These are phyloP conservation scores for Rhamnella rubrinervis DNA, from an alignment of 331 rosid species.

Conservation along the genomic window DNA sequence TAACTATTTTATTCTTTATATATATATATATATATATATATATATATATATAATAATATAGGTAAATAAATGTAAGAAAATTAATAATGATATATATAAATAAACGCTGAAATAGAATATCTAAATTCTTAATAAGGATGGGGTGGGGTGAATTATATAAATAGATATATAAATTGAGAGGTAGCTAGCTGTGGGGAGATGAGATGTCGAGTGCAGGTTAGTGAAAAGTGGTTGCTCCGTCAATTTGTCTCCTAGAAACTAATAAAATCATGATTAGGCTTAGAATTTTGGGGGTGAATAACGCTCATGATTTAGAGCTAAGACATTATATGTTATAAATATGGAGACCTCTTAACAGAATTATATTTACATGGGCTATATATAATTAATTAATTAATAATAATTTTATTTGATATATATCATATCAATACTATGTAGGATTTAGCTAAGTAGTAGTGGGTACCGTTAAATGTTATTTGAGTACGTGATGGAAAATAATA, in stretches of 20 bases:
- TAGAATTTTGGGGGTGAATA: slow-evolving; percentile 18
- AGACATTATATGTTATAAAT: slow-evolving; percentile 7
- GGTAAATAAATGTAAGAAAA: no score
- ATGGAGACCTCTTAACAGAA: slow-evolving; percentile 36
- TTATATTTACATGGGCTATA: background rate
- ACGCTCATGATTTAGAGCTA: slow-evolving; percentile 34
- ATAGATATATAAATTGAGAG: no score
- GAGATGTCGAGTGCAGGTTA: slow-evolving; percentile 50
- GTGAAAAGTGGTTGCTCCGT: slow-evolving; percentile 49
- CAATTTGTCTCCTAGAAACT: slow-evolving; percentile 34
- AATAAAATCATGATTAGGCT: slow-evolving; percentile 36
- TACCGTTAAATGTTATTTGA: no score
- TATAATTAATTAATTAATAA: background rate
- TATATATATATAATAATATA: no score
- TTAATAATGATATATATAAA: no score
- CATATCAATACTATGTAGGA: background rate
- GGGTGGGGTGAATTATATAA: no score
- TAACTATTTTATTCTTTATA: no score
- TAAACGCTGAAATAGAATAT: no score
- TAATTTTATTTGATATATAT: slow-evolving; percentile 7
- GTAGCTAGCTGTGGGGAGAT: slow-evolving; percentile 10
- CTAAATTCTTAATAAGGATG: no score
- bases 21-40: no score
- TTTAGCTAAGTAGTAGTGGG: no score
- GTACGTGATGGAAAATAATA: no score